Evolutionary conservation across 2,329 filamentous ascomycete genomes (phyloP).

Genomic region (Cercospora sesami): DNA sequence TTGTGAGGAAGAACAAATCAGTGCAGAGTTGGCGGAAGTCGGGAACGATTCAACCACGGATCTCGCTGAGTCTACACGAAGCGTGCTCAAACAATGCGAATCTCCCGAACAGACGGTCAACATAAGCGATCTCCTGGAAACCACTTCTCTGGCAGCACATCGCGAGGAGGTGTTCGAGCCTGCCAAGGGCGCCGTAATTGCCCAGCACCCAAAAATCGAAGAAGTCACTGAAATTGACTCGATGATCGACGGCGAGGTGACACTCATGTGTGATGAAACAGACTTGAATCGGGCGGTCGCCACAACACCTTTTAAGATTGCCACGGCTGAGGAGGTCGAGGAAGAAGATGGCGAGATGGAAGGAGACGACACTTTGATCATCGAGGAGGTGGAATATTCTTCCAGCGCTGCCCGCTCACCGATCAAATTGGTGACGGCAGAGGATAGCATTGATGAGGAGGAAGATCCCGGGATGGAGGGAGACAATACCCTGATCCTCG

Average conservation of each 20-base stretch:
- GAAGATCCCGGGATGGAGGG: constrained; percentile 13
- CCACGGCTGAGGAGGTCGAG: constrained; percentile 11
- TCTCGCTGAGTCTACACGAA: not conserved
- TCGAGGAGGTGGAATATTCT: not conserved
- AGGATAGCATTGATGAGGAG: constrained; percentile 11
- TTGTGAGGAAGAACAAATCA: not conserved
- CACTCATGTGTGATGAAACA: constrained; percentile 35
- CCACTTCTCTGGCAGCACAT: not conserved
- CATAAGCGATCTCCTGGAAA: constrained; percentile 37
- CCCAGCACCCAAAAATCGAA: constrained; percentile 1
- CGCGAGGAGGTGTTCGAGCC: not conserved
- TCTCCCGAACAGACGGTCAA: constrained; percentile 28
- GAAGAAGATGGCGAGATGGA: constrained; percentile 9
- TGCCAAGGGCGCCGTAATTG: not conserved
- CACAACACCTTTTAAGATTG: constrained; percentile 12
- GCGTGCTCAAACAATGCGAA: not conserved
- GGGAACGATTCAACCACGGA: not conserved
- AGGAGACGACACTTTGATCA: constrained; percentile 14
- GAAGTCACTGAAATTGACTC: constrained; percentile 5
- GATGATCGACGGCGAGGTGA: constrained; percentile 12
- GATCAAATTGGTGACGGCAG: constrained; percentile 15
- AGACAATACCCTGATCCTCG: constrained; percentile 13
- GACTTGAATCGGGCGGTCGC: not conserved
- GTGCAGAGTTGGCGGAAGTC: not conserved
- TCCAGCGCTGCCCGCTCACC: constrained; percentile 6